phyloP scores from a whole-genome alignment of 2,329 filamentous ascomycete species.

The Fusarium sambucinum region DNA sequence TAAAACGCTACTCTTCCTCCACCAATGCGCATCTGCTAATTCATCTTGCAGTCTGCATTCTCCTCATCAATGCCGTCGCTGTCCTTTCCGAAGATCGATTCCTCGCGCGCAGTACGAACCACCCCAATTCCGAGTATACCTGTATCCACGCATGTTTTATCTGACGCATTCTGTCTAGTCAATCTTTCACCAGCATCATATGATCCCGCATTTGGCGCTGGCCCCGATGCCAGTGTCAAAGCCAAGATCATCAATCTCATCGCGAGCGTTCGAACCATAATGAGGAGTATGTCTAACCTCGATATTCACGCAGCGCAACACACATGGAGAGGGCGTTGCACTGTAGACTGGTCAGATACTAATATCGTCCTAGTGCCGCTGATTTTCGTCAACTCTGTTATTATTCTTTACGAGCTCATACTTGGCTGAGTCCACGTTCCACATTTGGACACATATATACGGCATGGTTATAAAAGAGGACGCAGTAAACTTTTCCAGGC shows the following conservation, averaged over 20 bases:
- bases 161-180: constrained; percentile 57
- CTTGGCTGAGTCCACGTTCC: constrained; percentile 67
- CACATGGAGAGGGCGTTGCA: background rate
- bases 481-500: constrained; percentile 34
- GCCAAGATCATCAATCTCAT: constrained; percentile 91
- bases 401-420: constrained; percentile 85
- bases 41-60: constrained; percentile 70
- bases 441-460: background rate
- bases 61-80: constrained; percentile 93
- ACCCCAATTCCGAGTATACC: background rate
- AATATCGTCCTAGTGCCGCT: constrained; percentile 73
- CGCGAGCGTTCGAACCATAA: constrained; percentile 88
- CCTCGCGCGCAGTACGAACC: constrained; percentile 72
- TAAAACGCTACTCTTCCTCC: background rate
- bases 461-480: constrained; percentile 29
- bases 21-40: constrained; percentile 25
- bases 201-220: constrained; percentile 83
- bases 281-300: constrained; percentile 75
- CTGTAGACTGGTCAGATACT: constrained; percentile 9
- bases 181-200: constrained; percentile 79
- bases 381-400: constrained; percentile 83
- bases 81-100: constrained; percentile 96
- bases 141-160: background rate
- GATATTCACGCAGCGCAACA: background rate
- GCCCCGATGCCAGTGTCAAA: constrained; percentile 81